Evolutionary conservation across 23 red algal genomes (phyloP), one percentile per base, ranked within the genome.

Genomic region (Gracilaria gracilis): DNA sequence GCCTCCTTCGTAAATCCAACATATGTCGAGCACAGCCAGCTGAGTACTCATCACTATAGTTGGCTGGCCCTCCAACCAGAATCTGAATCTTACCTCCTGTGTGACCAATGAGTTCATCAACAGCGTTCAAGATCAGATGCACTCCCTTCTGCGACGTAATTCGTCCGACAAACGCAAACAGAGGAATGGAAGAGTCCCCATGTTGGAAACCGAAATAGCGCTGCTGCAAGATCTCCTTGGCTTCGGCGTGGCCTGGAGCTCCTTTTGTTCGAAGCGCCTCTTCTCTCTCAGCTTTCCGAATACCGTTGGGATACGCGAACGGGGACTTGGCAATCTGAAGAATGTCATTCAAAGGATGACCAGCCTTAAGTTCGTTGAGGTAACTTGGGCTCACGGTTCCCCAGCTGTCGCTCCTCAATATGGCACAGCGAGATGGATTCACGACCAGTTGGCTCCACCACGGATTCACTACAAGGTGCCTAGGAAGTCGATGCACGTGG

Each of bases 121-220:
- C 94, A 19, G 97, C 94, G 55, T 95, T 95, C 57, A 99, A 61
- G 69, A 99, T 99, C 29, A 99, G 61, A 46, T 99, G 97, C 38
- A 99, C 97, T 16, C 97, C 97, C 69, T 99, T 99, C 81, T 99
- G 97, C 35, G 93, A 96, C 17, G 97, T 99, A 28, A 99, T 90
- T 5, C 97, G 88, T 37, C 97, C 97, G 17, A 99, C 95, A 95
- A 99, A 99, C 19, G 91, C 91, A 88, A 99, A 96, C 62, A 99
- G 59, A 0, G 97, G 97, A 57, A 99, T 99, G 4, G 90, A 53
- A 24, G 89, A 57, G 78, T 99, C 97, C 57, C 77, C 88, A 15
- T 46, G 38, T 38, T 95, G 33, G 44, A 99, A 94, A 32, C 93
- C 94, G 74, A 99, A 99, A 57, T 95, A 99, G 15, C 90, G 86